Base-by-base conservation (phyloP, 2,329 filamentous ascomycete genomes). In the Cladosporium sp. region DNA sequence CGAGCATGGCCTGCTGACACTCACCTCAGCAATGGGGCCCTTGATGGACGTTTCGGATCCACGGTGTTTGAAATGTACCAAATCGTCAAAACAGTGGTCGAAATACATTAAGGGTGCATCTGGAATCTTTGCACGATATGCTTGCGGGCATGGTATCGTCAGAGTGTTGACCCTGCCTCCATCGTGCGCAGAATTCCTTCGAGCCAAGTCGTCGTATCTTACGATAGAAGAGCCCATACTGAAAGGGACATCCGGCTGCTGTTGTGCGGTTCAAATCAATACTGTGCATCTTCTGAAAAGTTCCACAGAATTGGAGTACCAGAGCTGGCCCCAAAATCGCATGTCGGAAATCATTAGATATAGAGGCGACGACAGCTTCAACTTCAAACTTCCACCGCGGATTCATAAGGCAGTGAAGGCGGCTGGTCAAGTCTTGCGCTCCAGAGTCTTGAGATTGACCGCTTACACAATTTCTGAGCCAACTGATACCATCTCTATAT, bases 51-150 rank as follows among this genome's bases (percentile, higher is more conserved):
- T 12, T 15, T 22, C 6, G 7, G 18, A 44, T 13, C 4, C 9
- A 9, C 42, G 30, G 2, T 44, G 42, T 9, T 30, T 44, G 30
- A 44, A 30, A 44, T 4, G 42, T 27, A 15, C 15, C 18, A 44
- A 44, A 17, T n/a, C 34, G 7, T 18, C 2, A 44, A 22, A 27
- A 36, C 1, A 17, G 36, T 44, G 30, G 30, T 34, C 2, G 3
- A 27, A 44, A 30, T 44, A 44, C 7, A 24, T 44, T 30, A 44
- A 44, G 36, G 42, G 42, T 36, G 42, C 42, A 44, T 44, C 1
- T 24, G 18, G 8, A 22, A 24, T 36, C 7, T 44, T 44, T 44
- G 42, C 42, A 17, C 30, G 18, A 12, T 44, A 44, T 44, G 42
- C 42, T 18, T 45, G 43, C n/a, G 37, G 6, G 19, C 43, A 19